A percentile compares a stretch with the other conserved stretches of the same genome.
Conservation (phyloP, 1,139 yeast genomes). For the Geotrichum macrosporum region DNA sequence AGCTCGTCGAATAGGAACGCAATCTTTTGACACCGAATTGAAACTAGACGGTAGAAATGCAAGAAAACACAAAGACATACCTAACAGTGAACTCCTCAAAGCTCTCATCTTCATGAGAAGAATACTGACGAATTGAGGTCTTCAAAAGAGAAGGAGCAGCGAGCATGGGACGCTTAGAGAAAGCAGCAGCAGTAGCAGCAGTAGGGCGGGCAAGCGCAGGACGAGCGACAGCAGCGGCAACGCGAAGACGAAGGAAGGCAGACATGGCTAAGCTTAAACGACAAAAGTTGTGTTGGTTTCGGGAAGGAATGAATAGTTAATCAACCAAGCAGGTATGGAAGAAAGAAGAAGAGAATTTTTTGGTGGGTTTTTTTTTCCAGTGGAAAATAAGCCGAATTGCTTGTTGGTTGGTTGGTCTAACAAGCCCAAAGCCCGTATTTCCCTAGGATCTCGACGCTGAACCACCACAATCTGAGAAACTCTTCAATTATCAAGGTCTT, state of each 20-base stretch:
- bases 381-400: constrained; percentile 10
- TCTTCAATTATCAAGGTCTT: not conserved
- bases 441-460: not conserved
- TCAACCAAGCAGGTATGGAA: no score
- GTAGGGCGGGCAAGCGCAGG: constrained; percentile 26
- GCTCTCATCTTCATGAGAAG: constrained; percentile 77
- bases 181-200: constrained; percentile 23
- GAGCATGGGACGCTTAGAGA: constrained; percentile 33
- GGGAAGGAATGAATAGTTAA: constrained; percentile 12
- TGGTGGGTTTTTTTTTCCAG: constrained; percentile 7
- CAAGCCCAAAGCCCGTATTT: not conserved
- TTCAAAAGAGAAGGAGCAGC: constrained; percentile 29
- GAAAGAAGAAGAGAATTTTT: constrained; percentile 1
- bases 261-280: constrained; percentile 23
- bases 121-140: constrained; percentile 53
- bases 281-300: no score
- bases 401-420: constrained; percentile 18
- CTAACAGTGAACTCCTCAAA: constrained; percentile 86
- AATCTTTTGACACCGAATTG: no score
- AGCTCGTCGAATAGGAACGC: no score
- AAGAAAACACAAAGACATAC: constrained; percentile 24
- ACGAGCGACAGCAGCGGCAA: constrained; percentile 25
- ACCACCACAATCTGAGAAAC: not conserved
- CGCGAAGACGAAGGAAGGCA: constrained; percentile 24
- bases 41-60: not conserved